Percentiles rank a stretch among this genome's conserved stretches.
Evolutionary conservation across 73 alveolate genomes (phyloP).

Genomic region (Paramecium octaurelia): DNA sequence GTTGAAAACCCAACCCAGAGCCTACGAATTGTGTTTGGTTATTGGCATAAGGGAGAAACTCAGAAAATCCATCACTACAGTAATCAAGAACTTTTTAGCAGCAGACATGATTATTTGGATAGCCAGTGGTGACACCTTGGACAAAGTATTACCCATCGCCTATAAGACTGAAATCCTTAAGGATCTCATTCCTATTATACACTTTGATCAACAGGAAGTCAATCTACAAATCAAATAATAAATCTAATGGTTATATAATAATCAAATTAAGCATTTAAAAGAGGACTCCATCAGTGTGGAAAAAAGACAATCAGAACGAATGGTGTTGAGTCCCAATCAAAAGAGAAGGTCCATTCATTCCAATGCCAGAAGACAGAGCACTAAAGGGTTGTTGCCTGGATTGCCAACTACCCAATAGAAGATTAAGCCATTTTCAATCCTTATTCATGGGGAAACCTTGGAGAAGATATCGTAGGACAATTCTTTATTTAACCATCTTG

Average conservation of each 20-base stretch:
- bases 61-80: neutral
- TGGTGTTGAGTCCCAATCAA: neutral
- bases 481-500: neutral
- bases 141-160: neutral
- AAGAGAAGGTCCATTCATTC: neutral
- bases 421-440: neutral
- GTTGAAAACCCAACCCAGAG: neutral
- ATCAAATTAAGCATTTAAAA: neutral
- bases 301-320: neutral
- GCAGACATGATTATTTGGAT: neutral
- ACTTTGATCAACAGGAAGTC: neutral
- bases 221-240: neutral
- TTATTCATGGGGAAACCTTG: neutral
- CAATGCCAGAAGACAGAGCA: neutral
- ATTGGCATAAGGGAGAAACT: slow-evolving; percentile 17
- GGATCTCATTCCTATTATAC: neutral
- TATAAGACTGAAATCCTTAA: neutral
- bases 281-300: neutral
- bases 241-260: neutral
- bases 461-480: neutral
- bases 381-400: neutral
- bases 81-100: neutral
- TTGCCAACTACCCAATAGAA: neutral
- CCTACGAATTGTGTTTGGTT: neutral
- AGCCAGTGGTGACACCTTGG: slow-evolving; percentile 20